Evolutionary conservation across 805 yeast species (phyloP).

Genomic region (Sugiyamaella americana): DNA sequence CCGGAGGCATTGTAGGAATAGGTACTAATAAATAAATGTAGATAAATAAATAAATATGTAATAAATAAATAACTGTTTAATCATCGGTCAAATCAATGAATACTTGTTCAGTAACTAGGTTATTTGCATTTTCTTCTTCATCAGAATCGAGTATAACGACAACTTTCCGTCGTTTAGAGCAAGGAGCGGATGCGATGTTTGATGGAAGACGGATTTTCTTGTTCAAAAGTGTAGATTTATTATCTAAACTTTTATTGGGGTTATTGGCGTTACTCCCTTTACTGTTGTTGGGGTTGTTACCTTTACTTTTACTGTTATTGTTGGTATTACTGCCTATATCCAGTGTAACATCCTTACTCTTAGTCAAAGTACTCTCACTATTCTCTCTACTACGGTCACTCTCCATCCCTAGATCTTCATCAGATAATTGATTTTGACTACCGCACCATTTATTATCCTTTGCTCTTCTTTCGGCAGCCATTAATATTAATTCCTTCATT

Average conservation of each 20-base stretch:
- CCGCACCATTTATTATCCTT: conserved; percentile 25
- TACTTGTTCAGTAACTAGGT: neutral
- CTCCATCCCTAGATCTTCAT: conserved; percentile 13
- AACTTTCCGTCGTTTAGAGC: neutral
- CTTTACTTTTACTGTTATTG: neutral
- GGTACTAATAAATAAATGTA: too few species aligned
- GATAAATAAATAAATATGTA: neutral
- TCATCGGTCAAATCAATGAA: neutral
- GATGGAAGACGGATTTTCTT: neutral
- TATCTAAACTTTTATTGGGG: neutral
- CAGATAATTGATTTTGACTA: conserved; percentile 2
- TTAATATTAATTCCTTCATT: conserved; percentile 42
- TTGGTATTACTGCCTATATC: neutral
- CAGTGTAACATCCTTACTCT: too few species aligned
- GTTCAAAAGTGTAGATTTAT: neutral
- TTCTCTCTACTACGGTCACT: conserved; percentile 5
- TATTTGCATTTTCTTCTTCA: neutral
- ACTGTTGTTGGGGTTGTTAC: neutral
- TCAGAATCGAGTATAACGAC: neutral
- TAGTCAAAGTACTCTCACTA: neutral
- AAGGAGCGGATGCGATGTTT: neutral
- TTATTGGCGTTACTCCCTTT: neutral
- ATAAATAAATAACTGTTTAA: neutral
- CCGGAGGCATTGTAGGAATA: too few species aligned
- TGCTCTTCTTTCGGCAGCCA: conserved; percentile 57